Evolutionary conservation across 345 rosid genomes (phyloP).

Genomic region (Triadica sebifera): DNA sequence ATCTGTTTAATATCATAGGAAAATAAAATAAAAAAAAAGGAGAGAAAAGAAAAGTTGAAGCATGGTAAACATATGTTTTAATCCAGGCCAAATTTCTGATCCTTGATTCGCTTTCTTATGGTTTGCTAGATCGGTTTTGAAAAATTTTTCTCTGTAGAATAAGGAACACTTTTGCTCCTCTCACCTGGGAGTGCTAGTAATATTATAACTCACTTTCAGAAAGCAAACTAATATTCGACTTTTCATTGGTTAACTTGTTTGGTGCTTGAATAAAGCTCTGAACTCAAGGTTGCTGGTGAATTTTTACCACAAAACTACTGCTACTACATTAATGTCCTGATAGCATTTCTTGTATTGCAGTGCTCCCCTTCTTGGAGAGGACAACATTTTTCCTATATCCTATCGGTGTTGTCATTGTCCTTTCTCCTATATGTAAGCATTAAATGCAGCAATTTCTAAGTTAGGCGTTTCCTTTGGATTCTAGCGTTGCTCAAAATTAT

Average conservation of each 20-base stretch:
- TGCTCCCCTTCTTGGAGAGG: conserved; percentile 94
- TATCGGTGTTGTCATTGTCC: conserved; percentile 70
- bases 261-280: neutral
- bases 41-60: neutral
- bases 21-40: too few species aligned
- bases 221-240: neutral
- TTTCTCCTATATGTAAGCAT: conserved; percentile 83
- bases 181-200: neutral
- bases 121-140: neutral
- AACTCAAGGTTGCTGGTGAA: neutral
- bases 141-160: neutral
- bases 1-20: too few species aligned
- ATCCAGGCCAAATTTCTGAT: neutral
- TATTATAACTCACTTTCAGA: neutral
- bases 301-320: conserved; percentile 3
- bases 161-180: neutral
- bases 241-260: neutral
- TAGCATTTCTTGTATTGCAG: conserved; percentile 39
- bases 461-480: neutral
- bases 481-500: neutral
- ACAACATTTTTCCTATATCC: conserved; percentile 97
- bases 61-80: neutral
- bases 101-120: neutral
- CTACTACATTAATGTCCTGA: neutral
- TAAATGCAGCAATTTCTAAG: neutral